Conservation (phyloP, 768 basidiomycete species). For the Sistotremastrum niveocremeum region DNA sequence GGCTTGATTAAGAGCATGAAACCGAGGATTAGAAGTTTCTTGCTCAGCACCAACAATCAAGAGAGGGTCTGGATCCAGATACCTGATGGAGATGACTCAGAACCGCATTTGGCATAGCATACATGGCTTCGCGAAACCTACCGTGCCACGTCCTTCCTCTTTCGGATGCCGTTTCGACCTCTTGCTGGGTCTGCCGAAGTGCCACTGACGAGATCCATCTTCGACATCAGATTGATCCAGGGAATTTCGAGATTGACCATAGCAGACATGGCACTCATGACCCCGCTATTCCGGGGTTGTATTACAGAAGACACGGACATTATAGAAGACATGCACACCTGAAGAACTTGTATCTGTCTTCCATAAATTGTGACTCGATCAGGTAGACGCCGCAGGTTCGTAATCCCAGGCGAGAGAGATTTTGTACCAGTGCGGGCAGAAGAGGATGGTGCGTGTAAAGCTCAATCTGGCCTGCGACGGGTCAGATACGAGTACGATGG, state of each 20-base stretch:
- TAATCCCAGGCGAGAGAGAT: conserved; percentile 62
- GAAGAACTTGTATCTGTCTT: conserved; percentile 97
- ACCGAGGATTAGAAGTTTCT: conserved; percentile 54
- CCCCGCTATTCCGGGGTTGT: conserved; percentile 43
- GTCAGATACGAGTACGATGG: neutral
- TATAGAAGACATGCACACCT: conserved; percentile 30
- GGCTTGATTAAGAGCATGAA: conserved; percentile 88
- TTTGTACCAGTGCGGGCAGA: conserved; percentile 76
- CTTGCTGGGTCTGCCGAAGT: conserved; percentile 46
- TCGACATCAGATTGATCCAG: conserved; percentile 97
- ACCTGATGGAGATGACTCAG: conserved; percentile 29
- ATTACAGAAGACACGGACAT: conserved; percentile 2
- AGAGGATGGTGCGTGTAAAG: conserved; percentile 98
- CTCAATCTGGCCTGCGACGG: conserved; percentile 78
- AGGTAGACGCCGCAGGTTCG: conserved; percentile 84
- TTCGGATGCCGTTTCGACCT: conserved; percentile 59
- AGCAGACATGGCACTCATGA: conserved; percentile 94
- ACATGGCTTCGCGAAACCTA: conserved; percentile 17
- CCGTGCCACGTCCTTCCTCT: conserved; percentile 74
- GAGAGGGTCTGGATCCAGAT: conserved; percentile 90
- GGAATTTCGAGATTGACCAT: conserved; percentile 98
- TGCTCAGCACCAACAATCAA: conserved; percentile 45
- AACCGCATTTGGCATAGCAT: conserved; percentile 5
- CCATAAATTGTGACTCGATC: conserved; percentile 98
- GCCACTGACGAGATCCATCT: conserved; percentile 89